A percentile compares a stretch with the other conserved stretches of the same genome.
phyloP scores from a whole-genome alignment of 371 early-diverging fungal species.

The Mycotypha africana region DNA sequence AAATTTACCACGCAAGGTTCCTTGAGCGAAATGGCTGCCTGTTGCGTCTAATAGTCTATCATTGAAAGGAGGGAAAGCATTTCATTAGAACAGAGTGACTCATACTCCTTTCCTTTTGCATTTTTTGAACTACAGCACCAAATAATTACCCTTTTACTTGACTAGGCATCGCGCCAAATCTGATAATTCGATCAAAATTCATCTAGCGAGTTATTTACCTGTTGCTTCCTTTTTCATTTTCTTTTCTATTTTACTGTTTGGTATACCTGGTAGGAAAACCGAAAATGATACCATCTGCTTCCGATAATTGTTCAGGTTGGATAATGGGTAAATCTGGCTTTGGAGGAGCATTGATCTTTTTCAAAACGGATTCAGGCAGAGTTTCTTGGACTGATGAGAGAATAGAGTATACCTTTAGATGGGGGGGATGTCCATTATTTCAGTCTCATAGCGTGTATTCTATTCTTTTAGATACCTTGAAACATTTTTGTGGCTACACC shows the following conservation, averaged over 20 bases:
- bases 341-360: constrained; percentile 60
- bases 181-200: too few relatives aligned
- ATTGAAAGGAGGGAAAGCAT: too few relatives aligned
- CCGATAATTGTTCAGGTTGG: constrained; percentile 41
- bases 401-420: too few relatives aligned
- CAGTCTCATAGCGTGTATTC: too few relatives aligned
- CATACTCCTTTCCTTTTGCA: too few relatives aligned
- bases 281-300: constrained; percentile 51
- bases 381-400: constrained; percentile 50
- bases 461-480: constrained; percentile 45
- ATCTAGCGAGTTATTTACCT: too few relatives aligned
- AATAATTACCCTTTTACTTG: constrained; percentile 26
- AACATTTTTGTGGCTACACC: constrained; percentile 63
- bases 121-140: too few relatives aligned
- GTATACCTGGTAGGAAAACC: constrained; percentile 42
- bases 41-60: constrained; percentile 56
- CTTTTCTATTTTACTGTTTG: too few relatives aligned
- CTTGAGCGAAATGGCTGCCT: constrained; percentile 59
- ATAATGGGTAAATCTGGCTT: constrained; percentile 56
- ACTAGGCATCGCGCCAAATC: constrained; percentile 31
- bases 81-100: too few relatives aligned
- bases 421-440: too few relatives aligned
- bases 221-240: too few relatives aligned
- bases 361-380: constrained; percentile 50
- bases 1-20: constrained; percentile 45